These are phyloP conservation scores for Penicillium sp. DNA, from an alignment of 2,329 filamentous ascomycete genomes.

Conservation along the genomic window DNA sequence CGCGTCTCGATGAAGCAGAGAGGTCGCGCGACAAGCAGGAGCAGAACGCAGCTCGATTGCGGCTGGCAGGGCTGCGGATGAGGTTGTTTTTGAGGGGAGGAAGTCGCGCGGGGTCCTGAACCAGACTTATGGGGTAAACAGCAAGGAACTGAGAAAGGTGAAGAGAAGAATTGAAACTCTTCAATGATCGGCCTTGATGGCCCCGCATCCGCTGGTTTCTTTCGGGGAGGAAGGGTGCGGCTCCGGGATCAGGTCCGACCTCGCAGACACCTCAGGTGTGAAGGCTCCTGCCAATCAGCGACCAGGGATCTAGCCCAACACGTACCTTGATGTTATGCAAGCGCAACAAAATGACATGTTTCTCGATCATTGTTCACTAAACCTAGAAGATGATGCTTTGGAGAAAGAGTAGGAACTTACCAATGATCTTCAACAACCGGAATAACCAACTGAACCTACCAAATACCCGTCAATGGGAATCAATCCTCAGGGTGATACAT, in stretches of 20 bases:
- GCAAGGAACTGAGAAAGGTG: constrained; percentile 3
- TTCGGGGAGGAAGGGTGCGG: constrained; percentile 20
- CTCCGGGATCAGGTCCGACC: constrained; percentile 17
- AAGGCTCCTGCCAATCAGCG: background rate
- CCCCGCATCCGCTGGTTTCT: constrained; percentile 12
- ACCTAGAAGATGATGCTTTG: background rate
- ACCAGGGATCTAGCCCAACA: background rate
- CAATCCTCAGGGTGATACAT: background rate
- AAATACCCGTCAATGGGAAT: no score
- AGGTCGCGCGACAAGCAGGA: constrained; percentile 3
- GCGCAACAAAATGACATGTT: background rate
- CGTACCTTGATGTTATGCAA: background rate
- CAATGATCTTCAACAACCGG: background rate
- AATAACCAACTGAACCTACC: no score
- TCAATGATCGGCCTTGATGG: constrained; percentile 15
- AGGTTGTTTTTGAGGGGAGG: background rate
- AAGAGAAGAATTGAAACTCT: constrained; percentile 8
- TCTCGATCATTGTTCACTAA: background rate
- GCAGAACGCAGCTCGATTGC: background rate
- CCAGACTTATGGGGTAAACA: background rate
- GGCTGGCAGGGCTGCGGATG: background rate
- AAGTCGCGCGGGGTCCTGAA: background rate
- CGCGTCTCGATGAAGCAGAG: background rate
- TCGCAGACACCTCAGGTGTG: constrained; percentile 1
- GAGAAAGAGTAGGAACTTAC: background rate